Percentiles rank a stretch among this genome's conserved stretches.
phyloP scores from a whole-genome alignment of 2,329 filamentous ascomycete species.

The Dryadomyces quercus-mongolicae region DNA sequence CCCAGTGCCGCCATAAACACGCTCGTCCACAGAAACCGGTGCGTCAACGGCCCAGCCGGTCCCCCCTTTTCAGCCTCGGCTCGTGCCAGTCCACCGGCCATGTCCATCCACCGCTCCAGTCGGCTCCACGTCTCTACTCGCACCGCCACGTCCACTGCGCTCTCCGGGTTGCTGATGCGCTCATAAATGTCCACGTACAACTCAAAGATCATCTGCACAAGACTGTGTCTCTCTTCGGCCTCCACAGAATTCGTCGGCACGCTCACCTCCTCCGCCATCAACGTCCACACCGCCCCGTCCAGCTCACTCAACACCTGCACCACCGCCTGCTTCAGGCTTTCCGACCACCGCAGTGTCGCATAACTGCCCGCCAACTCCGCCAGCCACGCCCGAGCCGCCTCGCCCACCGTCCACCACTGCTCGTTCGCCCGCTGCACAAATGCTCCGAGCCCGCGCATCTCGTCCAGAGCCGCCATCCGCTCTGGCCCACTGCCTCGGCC shows the following conservation, averaged over 20 bases:
- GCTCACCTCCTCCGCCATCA: conserved; percentile 27
- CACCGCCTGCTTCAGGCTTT: conserved; percentile 41
- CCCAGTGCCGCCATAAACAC: conserved; percentile 39
- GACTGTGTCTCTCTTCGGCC: conserved; percentile 20
- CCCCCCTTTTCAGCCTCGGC: conserved; percentile 17
- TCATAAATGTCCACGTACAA: conserved; percentile 50
- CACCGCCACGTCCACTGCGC: conserved; percentile 35
- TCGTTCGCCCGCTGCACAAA: conserved; percentile 39
- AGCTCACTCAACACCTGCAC: conserved; percentile 42
- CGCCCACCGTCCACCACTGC: conserved; percentile 40
- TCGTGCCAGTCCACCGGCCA: conserved; percentile 33
- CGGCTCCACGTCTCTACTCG: conserved; percentile 36
- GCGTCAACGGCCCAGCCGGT: conserved; percentile 19
- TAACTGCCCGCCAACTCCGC: conserved; percentile 38
- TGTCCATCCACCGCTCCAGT: conserved; percentile 38
- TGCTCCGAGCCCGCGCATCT: conserved; percentile 34
- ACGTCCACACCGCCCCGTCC: conserved; percentile 39
- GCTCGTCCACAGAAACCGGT: conserved; percentile 46
- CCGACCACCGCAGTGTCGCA: conserved; percentile 42
- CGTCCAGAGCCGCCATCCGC: conserved; percentile 34
- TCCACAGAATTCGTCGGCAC: not conserved
- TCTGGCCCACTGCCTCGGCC: conserved; percentile 29
- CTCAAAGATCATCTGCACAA: conserved; percentile 49
- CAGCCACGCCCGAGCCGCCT: conserved; percentile 49
- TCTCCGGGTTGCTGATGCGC: conserved; percentile 43